These are phyloP conservation scores for Barnettozyma botsteinii DNA, from an alignment of 805 yeast species.

Conservation along the genomic window DNA sequence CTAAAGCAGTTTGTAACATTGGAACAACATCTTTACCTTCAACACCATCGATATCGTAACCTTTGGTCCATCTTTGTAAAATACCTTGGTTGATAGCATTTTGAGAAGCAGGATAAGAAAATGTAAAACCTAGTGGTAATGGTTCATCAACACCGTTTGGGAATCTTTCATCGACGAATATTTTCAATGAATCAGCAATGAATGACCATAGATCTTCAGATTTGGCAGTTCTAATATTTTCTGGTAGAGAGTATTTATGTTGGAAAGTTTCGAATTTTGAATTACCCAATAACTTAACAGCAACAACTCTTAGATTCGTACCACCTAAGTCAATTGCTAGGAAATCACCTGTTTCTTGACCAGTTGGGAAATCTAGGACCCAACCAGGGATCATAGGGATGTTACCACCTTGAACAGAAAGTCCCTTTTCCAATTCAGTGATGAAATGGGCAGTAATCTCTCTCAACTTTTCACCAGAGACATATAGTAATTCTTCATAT, in stretches of 20 bases:
- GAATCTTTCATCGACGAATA: constrained; percentile 60
- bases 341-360: constrained; percentile 83
- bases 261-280: constrained; percentile 81
- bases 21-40: constrained; percentile 95
- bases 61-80: constrained; percentile 96
- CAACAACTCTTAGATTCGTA: constrained; percentile 89
- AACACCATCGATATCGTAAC: constrained; percentile 87
- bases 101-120: constrained; percentile 88
- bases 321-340: constrained; percentile 97
- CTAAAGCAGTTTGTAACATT: constrained; percentile 74
- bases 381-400: constrained; percentile 97
- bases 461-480: constrained; percentile 53
- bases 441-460: constrained; percentile 72
- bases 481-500: constrained; percentile 58
- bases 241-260: constrained; percentile 79
- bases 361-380: constrained; percentile 93
- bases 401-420: constrained; percentile 68
- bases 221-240: constrained; percentile 67
- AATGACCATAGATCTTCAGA: constrained; percentile 77
- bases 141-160: constrained; percentile 60
- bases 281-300: constrained; percentile 78
- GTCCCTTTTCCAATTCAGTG: constrained; percentile 75
- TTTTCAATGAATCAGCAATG: constrained; percentile 74
- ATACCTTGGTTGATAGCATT: constrained; percentile 77
- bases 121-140: constrained; percentile 88